These are phyloP conservation scores for Trametes coccinea DNA, from an alignment of 768 basidiomycete species.

Conservation along the genomic window DNA sequence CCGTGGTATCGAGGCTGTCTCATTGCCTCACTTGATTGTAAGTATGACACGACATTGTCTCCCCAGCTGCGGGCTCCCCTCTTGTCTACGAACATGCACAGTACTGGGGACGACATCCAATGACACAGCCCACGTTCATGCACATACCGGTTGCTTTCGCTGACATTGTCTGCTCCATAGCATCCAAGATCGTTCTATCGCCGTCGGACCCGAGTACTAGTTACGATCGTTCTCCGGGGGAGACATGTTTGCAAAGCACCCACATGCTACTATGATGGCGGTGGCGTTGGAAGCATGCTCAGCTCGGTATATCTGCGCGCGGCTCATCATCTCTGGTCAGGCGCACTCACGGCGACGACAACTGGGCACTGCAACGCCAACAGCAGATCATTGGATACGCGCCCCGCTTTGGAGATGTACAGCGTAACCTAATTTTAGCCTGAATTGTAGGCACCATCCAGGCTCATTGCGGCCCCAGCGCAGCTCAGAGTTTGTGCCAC, in stretches of 20 bases:
- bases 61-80: too few relatives aligned
- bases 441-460: background rate
- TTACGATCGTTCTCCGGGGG: background rate
- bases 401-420: too few relatives aligned
- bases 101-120: background rate
- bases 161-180: background rate
- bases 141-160: background rate
- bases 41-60: too few relatives aligned
- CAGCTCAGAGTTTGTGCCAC: background rate
- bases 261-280: conserved; percentile 14
- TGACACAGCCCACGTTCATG: background rate
- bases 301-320: too few relatives aligned
- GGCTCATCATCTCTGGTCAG: background rate
- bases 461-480: background rate
- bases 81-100: too few relatives aligned
- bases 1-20: background rate
- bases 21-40: too few relatives aligned
- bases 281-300: background rate
- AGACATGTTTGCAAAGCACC: background rate
- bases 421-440: background rate
- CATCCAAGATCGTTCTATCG: too few relatives aligned
- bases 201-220: background rate
- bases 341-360: background rate
- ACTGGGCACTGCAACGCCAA: background rate
- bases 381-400: too few relatives aligned